Base-by-base conservation (phyloP, 768 basidiomycete species). In the Botryobasidium botryosum region DNA sequence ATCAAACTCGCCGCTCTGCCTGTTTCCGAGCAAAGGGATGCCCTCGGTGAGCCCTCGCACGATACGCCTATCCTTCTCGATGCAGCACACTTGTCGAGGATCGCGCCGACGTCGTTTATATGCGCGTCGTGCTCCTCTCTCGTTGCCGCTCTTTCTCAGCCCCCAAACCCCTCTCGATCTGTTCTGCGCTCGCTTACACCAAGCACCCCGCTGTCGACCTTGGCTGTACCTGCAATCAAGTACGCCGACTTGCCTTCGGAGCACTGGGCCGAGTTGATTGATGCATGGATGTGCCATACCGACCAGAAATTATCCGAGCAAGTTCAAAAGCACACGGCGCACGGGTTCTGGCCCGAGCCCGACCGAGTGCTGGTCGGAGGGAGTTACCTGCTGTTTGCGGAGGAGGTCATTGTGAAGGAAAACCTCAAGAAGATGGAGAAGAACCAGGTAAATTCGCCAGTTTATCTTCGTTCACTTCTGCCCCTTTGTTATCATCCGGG, bases 221-320 rank as follows among this genome's bases (percentile, higher is more conserved):
- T n/a, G n/a, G n/a, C n/a, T n/a, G n/a, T n/a, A n/a, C n/a, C n/a
- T n/a, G n/a, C n/a, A 15, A 23, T 27, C 6, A 17, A 18, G 36
- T 97, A 83, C 59, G 73, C 77, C 31, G 90, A 94, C 56, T 65
- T 97, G 10, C 92, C 92, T 3, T 90, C 85, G 3, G 91, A 96
- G 57, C 81, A 97, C 54, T 97, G 92, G 92, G 80, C 87, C 50
- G 92, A 97, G 59, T 75, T 97, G 13, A 75, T 97, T 17, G 92
- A 96, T 50, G 81, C 90, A 5, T 97, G 92, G 92, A 88, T 97
- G 82, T 97, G 92, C 55, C 92, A 96, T 60, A 60, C 76, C 6
- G 88, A 94, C 55, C 88, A 92, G 63, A 76, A 72, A 35, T 64
- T 96, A 40, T 73, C 80, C 50, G 76, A 77, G 27, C 72, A 76